Evolutionary conservation across 345 rosid genomes (phyloP).

Genomic region (Brassica juncea): DNA sequence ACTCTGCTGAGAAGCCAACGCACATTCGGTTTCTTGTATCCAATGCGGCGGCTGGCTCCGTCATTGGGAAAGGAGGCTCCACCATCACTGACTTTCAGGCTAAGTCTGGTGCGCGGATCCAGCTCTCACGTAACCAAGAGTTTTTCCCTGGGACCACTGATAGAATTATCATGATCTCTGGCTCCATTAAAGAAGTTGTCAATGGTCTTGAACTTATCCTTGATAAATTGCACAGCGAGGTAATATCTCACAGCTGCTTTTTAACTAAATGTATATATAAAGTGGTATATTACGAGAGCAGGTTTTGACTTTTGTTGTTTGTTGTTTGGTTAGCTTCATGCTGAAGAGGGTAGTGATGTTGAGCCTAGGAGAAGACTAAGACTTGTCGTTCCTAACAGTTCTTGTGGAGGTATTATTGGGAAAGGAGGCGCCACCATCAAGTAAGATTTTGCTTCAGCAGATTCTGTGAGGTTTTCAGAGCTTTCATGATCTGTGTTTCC

Average conservation of each 20-base stretch:
- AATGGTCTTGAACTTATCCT: slow-evolving; percentile 86
- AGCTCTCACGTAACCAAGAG: slow-evolving; percentile 90
- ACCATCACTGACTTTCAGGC: slow-evolving; percentile 96
- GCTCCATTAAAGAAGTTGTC: slow-evolving; percentile 70
- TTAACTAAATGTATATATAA: neutral
- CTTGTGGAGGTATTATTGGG: slow-evolving; percentile 98
- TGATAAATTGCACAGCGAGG: slow-evolving; percentile 86
- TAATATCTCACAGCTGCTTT: slow-evolving; percentile 26
- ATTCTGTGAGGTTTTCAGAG: neutral
- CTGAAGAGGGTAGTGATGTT: slow-evolving; percentile 70
- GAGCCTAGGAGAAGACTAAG: slow-evolving; percentile 90
- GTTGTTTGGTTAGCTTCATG: slow-evolving; percentile 56
- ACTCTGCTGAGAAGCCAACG: slow-evolving; percentile 77
- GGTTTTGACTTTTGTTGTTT: slow-evolving; percentile 3
- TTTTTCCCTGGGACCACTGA: slow-evolving; percentile 95
- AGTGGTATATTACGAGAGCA: slow-evolving; percentile 11
- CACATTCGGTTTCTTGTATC: slow-evolving; percentile 89
- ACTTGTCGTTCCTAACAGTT: slow-evolving; percentile 88
- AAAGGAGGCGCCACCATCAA: slow-evolving; percentile 97
- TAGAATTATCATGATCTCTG: slow-evolving; percentile 88
- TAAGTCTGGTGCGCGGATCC: slow-evolving; percentile 92
- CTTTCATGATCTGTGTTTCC: neutral
- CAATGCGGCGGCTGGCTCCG: slow-evolving; percentile 98
- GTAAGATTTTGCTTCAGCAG: slow-evolving; percentile 46
- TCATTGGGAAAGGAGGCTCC: slow-evolving; percentile 98